Percentiles rank a stretch among this genome's conserved stretches.
These are phyloP conservation scores for Plasmodium blacklocki DNA, from an alignment of 169 alveolate species.

Conservation along the genomic window DNA sequence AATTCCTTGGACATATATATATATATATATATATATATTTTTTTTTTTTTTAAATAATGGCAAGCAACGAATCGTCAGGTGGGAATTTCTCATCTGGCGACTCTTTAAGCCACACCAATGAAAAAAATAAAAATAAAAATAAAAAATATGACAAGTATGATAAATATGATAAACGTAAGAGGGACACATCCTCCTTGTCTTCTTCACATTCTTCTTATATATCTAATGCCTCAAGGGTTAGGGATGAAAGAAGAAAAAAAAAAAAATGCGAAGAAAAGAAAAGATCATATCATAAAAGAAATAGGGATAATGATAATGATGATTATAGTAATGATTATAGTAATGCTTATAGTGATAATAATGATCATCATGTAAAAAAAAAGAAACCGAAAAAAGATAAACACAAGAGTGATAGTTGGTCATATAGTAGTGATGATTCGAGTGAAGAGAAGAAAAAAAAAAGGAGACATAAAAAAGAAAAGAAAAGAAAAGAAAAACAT, in stretches of 20 bases:
- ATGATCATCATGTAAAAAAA: background rate
- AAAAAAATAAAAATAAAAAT: too few relatives aligned
- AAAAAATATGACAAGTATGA: too few relatives aligned
- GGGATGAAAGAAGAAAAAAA: background rate
- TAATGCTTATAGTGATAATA: background rate
- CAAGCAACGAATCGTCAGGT: background rate
- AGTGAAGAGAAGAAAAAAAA: background rate
- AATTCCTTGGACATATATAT: too few relatives aligned
- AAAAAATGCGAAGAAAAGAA: background rate
- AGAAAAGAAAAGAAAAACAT: background rate
- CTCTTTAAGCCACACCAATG: too few relatives aligned
- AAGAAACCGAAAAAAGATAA: constrained; percentile 16
- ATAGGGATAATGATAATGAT: too few relatives aligned
- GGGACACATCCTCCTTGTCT: too few relatives aligned
- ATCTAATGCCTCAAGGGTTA: background rate
- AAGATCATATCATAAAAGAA: too few relatives aligned
- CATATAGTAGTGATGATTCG: background rate
- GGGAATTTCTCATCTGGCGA: background rate
- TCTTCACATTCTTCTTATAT: too few relatives aligned
- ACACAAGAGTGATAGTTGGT: background rate
- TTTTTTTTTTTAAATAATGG: too few relatives aligned
- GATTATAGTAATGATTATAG: too few relatives aligned
- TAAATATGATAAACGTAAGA: too few relatives aligned
- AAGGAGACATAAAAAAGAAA: background rate
- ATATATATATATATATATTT: too few relatives aligned